phyloP scores from a whole-genome alignment of 2,329 filamentous ascomycete species.

The Fusarium succisae region DNA sequence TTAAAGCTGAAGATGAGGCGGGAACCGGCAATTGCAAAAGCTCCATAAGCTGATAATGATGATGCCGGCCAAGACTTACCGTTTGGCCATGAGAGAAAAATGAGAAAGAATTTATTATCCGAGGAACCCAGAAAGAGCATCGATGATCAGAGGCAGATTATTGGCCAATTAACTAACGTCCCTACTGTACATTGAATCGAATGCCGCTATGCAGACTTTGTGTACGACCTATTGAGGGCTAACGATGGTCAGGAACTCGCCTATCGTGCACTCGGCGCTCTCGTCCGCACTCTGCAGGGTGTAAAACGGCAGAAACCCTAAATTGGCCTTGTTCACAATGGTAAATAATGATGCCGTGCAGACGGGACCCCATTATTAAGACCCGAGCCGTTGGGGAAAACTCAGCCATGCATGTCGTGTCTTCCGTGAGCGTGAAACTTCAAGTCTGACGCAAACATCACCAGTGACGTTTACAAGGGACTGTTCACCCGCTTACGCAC shows the following conservation, averaged over 20 bases:
- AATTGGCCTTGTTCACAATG: not conserved
- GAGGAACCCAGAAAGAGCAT: not conserved
- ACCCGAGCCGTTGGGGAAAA: slow-evolving; percentile 21
- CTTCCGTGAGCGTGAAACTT: not conserved
- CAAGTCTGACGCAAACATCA: slow-evolving; percentile 28
- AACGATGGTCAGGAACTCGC: not conserved
- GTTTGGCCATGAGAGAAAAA: not conserved
- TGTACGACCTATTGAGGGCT: not conserved
- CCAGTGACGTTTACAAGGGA: slow-evolving; percentile 24
- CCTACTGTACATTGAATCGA: not conserved
- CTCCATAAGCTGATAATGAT: not conserved
- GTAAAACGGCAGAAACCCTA: slow-evolving; percentile 27
- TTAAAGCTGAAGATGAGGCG: slow-evolving; percentile 32
- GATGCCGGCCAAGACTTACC: not conserved
- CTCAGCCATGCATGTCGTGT: not conserved
- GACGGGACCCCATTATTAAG: not conserved
- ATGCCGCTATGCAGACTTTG: not conserved
- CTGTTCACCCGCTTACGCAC: not conserved
- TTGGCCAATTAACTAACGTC: not conserved
- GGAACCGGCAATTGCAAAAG: slow-evolving; percentile 11
- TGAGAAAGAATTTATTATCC: not conserved
- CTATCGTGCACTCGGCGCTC: slow-evolving; percentile 2
- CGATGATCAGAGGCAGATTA: not conserved
- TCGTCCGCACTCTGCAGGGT: slow-evolving; percentile 2
- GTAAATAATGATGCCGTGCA: slow-evolving; percentile 5